A percentile compares a stretch with the other conserved stretches of the same genome.
These are phyloP conservation scores for Bryoerythrophyllum caledonicum DNA, from an alignment of 225 moss, liverwort and hornwort species.

Conservation along the genomic window DNA sequence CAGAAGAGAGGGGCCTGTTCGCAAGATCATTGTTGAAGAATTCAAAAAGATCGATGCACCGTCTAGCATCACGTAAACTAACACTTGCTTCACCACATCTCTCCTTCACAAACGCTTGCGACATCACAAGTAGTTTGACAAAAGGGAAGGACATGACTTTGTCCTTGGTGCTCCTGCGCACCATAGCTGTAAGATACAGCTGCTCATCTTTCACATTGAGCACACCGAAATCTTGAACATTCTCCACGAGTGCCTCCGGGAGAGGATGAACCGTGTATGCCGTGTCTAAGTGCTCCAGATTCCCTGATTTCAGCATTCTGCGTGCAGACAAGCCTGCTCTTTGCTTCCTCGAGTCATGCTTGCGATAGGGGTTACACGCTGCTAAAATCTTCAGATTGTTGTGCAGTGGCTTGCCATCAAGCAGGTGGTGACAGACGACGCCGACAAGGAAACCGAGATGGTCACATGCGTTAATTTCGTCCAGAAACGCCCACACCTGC, in stretches of 20 bases:
- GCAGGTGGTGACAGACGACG: constrained; percentile 38
- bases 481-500: constrained; percentile 63
- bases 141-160: constrained; percentile 25
- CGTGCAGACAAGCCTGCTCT: constrained; percentile 52
- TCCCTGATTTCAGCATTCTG: constrained; percentile 25
- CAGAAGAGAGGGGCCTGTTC: constrained; percentile 22
- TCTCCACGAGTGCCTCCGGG: constrained; percentile 57
- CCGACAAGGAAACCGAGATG: constrained; percentile 58
- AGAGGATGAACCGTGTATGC: constrained; percentile 60
- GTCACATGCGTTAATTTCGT: constrained; percentile 62
- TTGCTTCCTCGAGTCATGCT: constrained; percentile 38
- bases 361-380: constrained; percentile 61
- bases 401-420: constrained; percentile 46
- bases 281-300: constrained; percentile 34
- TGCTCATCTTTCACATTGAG: constrained; percentile 48
- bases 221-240: constrained; percentile 54
- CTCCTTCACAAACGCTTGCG: constrained; percentile 50
- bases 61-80: constrained; percentile 52
- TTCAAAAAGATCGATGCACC: constrained; percentile 40
- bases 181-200: constrained; percentile 47
- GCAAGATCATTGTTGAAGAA: constrained; percentile 40
- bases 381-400: constrained; percentile 37
- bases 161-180: constrained; percentile 28
- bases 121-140: constrained; percentile 44
- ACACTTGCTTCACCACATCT: constrained; percentile 59